A percentile compares a stretch with the other conserved stretches of the same genome.
Evolutionary conservation across 345 rosid species (phyloP).

Genomic region (Isatis tinctoria): DNA sequence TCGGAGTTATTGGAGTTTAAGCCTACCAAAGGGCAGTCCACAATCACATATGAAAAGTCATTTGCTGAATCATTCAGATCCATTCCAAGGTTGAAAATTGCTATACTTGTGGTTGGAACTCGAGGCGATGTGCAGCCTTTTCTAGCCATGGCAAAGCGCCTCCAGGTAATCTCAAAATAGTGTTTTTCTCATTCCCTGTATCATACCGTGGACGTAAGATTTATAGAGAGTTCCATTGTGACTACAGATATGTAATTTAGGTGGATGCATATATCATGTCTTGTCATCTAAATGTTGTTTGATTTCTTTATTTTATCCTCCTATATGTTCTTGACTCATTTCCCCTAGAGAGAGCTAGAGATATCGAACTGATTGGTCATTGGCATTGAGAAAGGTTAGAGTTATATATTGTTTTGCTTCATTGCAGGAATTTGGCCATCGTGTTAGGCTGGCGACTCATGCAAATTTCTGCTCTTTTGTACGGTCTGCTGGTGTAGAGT

Average conservation of each 20-base stretch:
- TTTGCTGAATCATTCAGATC: slow-evolving; percentile 46
- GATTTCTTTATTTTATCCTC: background rate
- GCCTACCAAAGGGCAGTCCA: slow-evolving; percentile 44
- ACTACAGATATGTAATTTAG: background rate
- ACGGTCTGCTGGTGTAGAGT: slow-evolving; percentile 77
- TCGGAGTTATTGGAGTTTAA: slow-evolving; percentile 76
- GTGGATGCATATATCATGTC: background rate
- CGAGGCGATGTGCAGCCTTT: slow-evolving; percentile 99
- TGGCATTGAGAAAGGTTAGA: background rate
- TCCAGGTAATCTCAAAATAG: slow-evolving; percentile 55
- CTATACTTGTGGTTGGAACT: slow-evolving; percentile 93
- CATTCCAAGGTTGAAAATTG: slow-evolving; percentile 72
- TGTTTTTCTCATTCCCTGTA: background rate
- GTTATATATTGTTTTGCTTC: background rate
- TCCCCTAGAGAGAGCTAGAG: background rate
- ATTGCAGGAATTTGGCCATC: slow-evolving; percentile 91
- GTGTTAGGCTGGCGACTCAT: slow-evolving; percentile 94
- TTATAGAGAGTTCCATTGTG: background rate
- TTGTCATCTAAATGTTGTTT: background rate
- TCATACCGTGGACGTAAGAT: background rate
- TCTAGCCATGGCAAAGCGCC: slow-evolving; percentile 92
- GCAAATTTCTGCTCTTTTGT: slow-evolving; percentile 78
- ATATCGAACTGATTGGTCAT: background rate
- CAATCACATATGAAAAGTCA: slow-evolving; percentile 37
- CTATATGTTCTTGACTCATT: background rate